These are phyloP conservation scores for Aureobasidium sp. DNA, from an alignment of 2,329 filamentous ascomycete species.

Conservation along the genomic window DNA sequence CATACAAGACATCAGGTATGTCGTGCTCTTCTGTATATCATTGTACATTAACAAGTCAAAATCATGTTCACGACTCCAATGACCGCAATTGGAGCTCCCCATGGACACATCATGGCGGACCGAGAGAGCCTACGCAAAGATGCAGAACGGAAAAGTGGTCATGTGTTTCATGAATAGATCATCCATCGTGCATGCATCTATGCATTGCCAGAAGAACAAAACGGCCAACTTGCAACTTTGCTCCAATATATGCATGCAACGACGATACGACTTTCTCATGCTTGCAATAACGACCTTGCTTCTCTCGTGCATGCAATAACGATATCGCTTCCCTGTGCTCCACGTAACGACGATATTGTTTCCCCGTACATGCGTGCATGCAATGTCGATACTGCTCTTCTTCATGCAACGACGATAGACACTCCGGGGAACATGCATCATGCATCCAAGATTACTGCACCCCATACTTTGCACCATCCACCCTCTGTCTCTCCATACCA, in stretches of 20 bases:
- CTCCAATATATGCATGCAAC: neutral
- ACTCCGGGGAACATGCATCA: neutral
- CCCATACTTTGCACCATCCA: neutral
- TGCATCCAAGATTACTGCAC: neutral
- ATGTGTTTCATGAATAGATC: neutral
- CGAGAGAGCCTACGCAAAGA: neutral
- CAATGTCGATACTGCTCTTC: neutral
- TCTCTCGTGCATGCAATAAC: neutral
- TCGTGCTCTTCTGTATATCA: neutral
- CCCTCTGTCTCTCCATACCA: neutral
- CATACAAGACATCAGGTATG: neutral
- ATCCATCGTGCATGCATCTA: neutral
- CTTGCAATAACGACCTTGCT: neutral
- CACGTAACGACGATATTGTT: neutral
- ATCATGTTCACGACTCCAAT: neutral
- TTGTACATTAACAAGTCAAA: neutral
- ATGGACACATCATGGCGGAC: neutral
- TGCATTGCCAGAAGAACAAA: neutral
- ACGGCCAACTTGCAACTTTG: neutral
- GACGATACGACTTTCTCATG: neutral
- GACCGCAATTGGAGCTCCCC: neutral
- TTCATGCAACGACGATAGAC: neutral
- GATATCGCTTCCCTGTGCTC: neutral
- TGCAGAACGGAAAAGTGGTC: neutral
- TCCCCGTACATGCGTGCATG: neutral